phyloP scores from a whole-genome alignment of 352 stramenopile genomes.

The Blastocystis sp. region DNA sequence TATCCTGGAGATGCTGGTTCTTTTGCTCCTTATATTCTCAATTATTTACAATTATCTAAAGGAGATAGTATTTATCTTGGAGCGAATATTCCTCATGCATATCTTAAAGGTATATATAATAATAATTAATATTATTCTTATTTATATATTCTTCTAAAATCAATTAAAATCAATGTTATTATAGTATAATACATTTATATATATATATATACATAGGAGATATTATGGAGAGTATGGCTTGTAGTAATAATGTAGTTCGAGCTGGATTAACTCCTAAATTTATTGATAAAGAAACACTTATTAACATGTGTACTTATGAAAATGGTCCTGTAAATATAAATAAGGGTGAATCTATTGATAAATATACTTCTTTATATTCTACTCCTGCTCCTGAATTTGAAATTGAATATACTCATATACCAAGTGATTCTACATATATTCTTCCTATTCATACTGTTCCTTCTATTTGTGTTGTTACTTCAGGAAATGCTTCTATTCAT shows the following conservation, averaged over 20 bases:
- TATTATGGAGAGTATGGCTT: constrained; percentile 94
- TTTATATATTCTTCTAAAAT: constrained; percentile 1
- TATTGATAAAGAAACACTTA: constrained; percentile 85
- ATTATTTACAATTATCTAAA: constrained; percentile 76
- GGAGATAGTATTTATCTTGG: constrained; percentile 88
- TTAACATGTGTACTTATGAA: constrained; percentile 89
- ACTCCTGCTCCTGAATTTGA: too few relatives aligned
- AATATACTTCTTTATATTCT: too few relatives aligned
- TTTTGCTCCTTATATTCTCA: constrained; percentile 90
- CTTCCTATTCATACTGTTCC: too few relatives aligned
- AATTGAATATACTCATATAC: too few relatives aligned
- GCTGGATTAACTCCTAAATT: constrained; percentile 93
- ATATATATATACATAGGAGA: constrained; percentile 39
- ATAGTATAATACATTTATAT: background rate
- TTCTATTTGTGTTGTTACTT: too few relatives aligned
- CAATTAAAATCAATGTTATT: constrained; percentile 6
- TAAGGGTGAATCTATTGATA: too few relatives aligned
- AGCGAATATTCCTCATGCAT: constrained; percentile 96
- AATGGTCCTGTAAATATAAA: too few relatives aligned
- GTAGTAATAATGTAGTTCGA: constrained; percentile 92
- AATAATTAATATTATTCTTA: too few relatives aligned
- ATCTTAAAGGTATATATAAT: constrained; percentile 64
- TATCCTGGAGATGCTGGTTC: constrained; percentile 85
- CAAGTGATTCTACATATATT: too few relatives aligned
- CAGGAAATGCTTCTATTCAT: too few relatives aligned